Conservation (phyloP, 805 yeast genomes). For the Sugiyamaella chiloensis region DNA sequence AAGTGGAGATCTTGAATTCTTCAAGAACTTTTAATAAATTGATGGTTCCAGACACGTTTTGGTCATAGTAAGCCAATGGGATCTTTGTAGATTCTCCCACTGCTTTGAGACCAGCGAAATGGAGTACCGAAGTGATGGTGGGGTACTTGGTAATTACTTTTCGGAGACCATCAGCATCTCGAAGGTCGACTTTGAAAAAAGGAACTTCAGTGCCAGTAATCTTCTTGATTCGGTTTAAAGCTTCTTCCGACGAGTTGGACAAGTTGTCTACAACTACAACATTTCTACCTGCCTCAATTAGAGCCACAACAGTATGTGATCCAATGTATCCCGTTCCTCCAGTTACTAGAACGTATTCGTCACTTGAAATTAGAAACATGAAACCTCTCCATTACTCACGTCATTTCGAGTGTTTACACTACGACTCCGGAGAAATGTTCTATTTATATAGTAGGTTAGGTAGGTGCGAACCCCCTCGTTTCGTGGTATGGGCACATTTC, state of each 20-base stretch:
- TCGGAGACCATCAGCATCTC: conserved; percentile 47
- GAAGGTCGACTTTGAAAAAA: conserved; percentile 56
- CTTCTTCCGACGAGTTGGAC: conserved; percentile 62
- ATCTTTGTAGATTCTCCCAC: conserved; percentile 72
- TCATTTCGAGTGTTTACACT: too few relatives aligned
- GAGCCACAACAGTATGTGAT: conserved; percentile 68
- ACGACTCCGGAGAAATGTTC: too few relatives aligned
- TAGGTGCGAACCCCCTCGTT: too few relatives aligned
- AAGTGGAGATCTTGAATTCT: conserved; percentile 42
- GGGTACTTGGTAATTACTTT: conserved; percentile 47
- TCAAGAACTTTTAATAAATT: conserved; percentile 54
- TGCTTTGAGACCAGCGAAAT: conserved; percentile 80
- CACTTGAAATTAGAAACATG: too few relatives aligned
- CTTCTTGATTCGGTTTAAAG: conserved; percentile 59
- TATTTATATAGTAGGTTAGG: too few relatives aligned
- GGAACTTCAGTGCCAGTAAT: conserved; percentile 47
- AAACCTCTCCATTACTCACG: too few relatives aligned
- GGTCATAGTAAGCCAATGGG: conserved; percentile 65
- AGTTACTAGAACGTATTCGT: conserved; percentile 58
- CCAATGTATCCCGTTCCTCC: conserved; percentile 91
- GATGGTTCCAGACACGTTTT: conserved; percentile 65
- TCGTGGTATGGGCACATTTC: too few relatives aligned
- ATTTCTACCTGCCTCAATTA: conserved; percentile 57
- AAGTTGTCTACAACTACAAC: conserved; percentile 74
- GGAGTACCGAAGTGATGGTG: conserved; percentile 58